Evolutionary conservation across 805 yeast species (phyloP).

Genomic region (Nakazawaea anatomiae): DNA sequence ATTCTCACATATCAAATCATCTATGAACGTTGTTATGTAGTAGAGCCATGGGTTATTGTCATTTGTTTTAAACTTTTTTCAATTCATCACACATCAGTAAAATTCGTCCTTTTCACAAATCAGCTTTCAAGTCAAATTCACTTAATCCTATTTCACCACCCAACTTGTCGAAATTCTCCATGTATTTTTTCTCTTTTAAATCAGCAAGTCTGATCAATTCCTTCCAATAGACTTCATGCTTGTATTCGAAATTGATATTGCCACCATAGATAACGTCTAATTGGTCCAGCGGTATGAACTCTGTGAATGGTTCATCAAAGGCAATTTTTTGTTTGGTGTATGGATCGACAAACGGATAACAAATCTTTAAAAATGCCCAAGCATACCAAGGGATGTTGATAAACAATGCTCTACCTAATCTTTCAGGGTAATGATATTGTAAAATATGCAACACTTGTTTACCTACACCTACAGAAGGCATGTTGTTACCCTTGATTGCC

Average conservation of each 20-base stretch:
- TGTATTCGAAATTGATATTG: conserved; percentile 72
- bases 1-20: too few species aligned
- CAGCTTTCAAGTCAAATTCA: conserved; percentile 66
- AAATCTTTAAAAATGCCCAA: conserved; percentile 85
- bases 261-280: conserved; percentile 87
- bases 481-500: conserved; percentile 53
- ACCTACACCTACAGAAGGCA: conserved; percentile 87
- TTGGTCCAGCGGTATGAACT: conserved; percentile 77
- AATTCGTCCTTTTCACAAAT: neutral
- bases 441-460: conserved; percentile 88
- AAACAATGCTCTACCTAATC: conserved; percentile 86
- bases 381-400: conserved; percentile 94
- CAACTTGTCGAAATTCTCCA: conserved; percentile 61
- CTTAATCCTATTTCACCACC: conserved; percentile 76
- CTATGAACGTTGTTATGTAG: too few species aligned
- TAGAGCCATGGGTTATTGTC: neutral
- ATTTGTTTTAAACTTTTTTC: too few species aligned
- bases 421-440: conserved; percentile 96
- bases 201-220: conserved; percentile 55
- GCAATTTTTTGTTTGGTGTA: conserved; percentile 89
- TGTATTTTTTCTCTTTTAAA: conserved; percentile 54
- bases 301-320: conserved; percentile 80
- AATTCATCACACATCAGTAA: neutral
- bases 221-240: conserved; percentile 78
- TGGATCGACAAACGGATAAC: conserved; percentile 95